Percentiles rank a stretch among this genome's conserved stretches.
These are phyloP conservation scores for Penicillium crustosum DNA, from an alignment of 2,329 filamentous ascomycete genomes.

Conservation along the genomic window DNA sequence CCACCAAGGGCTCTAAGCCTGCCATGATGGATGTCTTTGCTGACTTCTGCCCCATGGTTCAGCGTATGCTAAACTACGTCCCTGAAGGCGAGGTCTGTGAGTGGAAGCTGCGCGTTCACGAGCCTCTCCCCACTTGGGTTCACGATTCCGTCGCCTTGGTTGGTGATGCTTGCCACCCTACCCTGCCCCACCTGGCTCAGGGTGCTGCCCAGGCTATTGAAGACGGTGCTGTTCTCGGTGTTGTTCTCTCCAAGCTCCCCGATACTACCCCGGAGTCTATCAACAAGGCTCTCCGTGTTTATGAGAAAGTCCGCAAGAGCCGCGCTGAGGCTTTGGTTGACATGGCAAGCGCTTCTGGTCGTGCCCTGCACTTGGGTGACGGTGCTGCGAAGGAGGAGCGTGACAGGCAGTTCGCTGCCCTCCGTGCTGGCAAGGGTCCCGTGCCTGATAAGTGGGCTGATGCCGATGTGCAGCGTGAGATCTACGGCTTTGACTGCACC, in stretches of 20 bases:
- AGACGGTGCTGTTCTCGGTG: conserved; percentile 58
- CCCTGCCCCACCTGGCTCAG: conserved; percentile 63
- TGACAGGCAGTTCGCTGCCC: conserved; percentile 57
- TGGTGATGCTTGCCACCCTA: conserved; percentile 63
- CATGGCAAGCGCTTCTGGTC: conserved; percentile 55
- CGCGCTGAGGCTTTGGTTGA: conserved; percentile 59
- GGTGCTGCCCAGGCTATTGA: conserved; percentile 66
- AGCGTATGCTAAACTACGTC: conserved; percentile 60
- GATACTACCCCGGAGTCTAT: conserved; percentile 49
- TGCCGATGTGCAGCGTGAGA: conserved; percentile 65
- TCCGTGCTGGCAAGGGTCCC: conserved; percentile 50
- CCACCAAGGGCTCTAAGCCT: conserved; percentile 60
- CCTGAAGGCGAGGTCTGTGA: conserved; percentile 66
- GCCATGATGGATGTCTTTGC: conserved; percentile 61
- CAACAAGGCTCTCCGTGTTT: conserved; percentile 55
- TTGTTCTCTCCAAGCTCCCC: conserved; percentile 52
- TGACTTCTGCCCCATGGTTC: conserved; percentile 62
- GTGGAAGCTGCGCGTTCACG: conserved; percentile 64
- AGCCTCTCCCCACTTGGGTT: conserved; percentile 63
- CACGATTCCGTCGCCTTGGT: conserved; percentile 54
- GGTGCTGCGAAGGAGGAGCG: conserved; percentile 60
- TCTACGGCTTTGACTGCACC: conserved; percentile 65
- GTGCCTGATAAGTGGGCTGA: conserved; percentile 67
- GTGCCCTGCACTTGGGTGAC: conserved; percentile 57
- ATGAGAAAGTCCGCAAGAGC: conserved; percentile 57